phyloP scores from a whole-genome alignment of 345 rosid species.

The Lenwebbia sp. region DNA sequence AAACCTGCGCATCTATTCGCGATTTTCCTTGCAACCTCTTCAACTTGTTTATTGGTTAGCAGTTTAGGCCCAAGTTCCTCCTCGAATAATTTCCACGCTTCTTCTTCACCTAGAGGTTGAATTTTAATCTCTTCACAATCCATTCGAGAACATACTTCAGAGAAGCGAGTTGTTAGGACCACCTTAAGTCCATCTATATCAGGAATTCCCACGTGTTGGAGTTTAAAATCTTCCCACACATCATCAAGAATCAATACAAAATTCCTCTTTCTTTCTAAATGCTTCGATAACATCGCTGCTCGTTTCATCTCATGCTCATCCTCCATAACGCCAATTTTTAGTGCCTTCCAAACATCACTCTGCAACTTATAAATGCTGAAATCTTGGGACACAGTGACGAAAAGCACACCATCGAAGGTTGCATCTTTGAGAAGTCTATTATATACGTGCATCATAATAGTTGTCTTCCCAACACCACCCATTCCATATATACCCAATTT shows the following conservation, averaged over 20 bases:
- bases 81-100: background rate
- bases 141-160: background rate
- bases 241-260: background rate
- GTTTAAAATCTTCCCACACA: background rate
- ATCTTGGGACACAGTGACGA: background rate
- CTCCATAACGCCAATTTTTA: fast-evolving
- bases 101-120: background rate
- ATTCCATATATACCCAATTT: background rate
- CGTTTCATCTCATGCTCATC: background rate
- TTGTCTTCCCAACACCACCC: background rate
- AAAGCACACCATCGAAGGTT: background rate
- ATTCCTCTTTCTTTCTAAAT: background rate
- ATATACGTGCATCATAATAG: background rate
- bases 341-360: background rate
- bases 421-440: background rate
- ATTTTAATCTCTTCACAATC: background rate
- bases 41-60: background rate
- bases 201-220: background rate
- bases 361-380: background rate
- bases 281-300: background rate
- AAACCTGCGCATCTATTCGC: conserved; percentile 8
- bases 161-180: background rate
- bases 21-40: background rate
- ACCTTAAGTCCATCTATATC: background rate
- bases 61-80: background rate